These are phyloP conservation scores for Hibiscus tridactylites DNA, from an alignment of 345 rosid species.

Conservation along the genomic window DNA sequence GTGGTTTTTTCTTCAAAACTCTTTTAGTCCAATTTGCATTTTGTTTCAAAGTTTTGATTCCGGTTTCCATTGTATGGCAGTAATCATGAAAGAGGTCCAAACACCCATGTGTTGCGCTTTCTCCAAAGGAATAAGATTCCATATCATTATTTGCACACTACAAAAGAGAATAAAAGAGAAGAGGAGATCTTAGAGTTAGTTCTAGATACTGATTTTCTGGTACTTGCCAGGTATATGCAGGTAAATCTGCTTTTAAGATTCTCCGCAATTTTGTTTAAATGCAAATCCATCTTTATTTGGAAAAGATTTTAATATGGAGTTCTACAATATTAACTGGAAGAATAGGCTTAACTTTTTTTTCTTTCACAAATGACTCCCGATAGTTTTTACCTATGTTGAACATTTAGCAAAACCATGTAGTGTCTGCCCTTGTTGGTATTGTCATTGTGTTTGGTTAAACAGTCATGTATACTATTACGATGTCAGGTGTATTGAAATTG, in stretches of 20 bases:
- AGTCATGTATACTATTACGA: not conserved
- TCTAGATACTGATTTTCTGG: conserved; percentile 74
- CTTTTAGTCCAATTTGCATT: conserved; percentile 1
- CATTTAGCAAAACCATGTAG: not conserved
- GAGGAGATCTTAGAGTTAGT: conserved; percentile 73
- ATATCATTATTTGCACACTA: conserved; percentile 61
- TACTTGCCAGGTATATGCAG: conserved; percentile 99
- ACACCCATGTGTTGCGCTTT: conserved; percentile 75
- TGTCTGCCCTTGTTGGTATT: conserved; percentile 3
- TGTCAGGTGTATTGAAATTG: not conserved
- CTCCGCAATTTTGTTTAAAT: not conserved
- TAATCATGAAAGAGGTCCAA: conserved; percentile 79
- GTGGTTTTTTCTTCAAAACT: not conserved
- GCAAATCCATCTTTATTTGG: not conserved
- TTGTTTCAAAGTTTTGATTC: not conserved
- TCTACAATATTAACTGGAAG: conserved; percentile 1
- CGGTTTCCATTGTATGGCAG: conserved; percentile 32
- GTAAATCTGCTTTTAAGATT: conserved; percentile 35
- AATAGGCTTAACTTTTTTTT: conserved; percentile 5
- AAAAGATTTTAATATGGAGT: not conserved
- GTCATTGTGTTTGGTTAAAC: not conserved
- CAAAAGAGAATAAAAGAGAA: conserved; percentile 54
- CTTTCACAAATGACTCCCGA: not conserved
- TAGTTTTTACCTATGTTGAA: not conserved
- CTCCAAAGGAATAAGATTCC: conserved; percentile 85